Evolutionary conservation across 1,284 basidiomycete species (phyloP).

Genomic region (Cryptococcus neoformans): DNA sequence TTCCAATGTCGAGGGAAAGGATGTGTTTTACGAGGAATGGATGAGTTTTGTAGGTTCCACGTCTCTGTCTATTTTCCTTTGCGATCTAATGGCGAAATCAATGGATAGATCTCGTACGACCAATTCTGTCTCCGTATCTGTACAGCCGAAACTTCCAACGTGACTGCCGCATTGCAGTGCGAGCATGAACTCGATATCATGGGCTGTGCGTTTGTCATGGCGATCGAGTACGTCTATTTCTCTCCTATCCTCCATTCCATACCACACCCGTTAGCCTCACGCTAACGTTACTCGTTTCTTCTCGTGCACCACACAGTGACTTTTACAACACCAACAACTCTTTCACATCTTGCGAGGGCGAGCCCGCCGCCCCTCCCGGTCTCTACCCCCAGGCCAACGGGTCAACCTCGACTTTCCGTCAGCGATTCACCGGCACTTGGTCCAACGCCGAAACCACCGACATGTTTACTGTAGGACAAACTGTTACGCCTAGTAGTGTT

Average conservation of each 20-base stretch:
- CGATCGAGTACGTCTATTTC: constrained; percentile 27
- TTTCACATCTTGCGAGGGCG: constrained; percentile 50
- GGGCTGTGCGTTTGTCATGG: constrained; percentile 52
- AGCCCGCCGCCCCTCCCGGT: constrained; percentile 47
- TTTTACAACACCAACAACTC: constrained; percentile 41
- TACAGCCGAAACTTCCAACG: constrained; percentile 42
- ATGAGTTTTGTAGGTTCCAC: constrained; percentile 24
- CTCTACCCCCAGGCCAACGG: constrained; percentile 44
- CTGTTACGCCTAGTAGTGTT: constrained; percentile 36
- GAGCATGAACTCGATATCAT: constrained; percentile 47
- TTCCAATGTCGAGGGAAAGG: constrained; percentile 52
- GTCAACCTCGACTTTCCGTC: constrained; percentile 47
- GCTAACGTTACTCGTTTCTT: not conserved
- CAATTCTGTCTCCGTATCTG: constrained; percentile 51
- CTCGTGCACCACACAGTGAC: constrained; percentile 10
- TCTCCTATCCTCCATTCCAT: not conserved
- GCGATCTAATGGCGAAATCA: not conserved
- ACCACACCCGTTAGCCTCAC: not conserved
- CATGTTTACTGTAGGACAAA: constrained; percentile 37
- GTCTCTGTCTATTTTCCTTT: not conserved
- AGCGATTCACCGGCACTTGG: constrained; percentile 49
- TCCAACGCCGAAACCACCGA: constrained; percentile 21
- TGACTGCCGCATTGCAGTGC: constrained; percentile 41
- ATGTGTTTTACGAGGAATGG: constrained; percentile 56
- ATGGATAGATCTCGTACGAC: constrained; percentile 29